These are phyloP conservation scores for Stachybotrys elegans DNA, from an alignment of 2,329 filamentous ascomycete species.

Conservation along the genomic window DNA sequence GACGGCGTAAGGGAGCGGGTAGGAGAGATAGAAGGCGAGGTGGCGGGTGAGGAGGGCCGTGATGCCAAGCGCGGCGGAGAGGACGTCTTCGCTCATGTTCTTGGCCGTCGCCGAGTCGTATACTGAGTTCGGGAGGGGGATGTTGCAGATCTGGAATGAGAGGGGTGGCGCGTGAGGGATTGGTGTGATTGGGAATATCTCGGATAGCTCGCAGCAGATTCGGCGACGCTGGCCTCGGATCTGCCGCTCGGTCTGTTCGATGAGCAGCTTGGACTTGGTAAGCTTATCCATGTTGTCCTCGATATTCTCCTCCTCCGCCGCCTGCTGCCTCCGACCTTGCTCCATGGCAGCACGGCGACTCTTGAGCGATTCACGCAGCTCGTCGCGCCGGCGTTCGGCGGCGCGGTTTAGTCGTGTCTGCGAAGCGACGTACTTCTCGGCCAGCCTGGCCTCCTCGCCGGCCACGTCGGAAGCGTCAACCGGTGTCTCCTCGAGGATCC, in stretches of 20 bases:
- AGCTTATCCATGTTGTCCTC: constrained; percentile 56
- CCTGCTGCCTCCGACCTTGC: constrained; percentile 55
- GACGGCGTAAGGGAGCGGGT: constrained; percentile 77
- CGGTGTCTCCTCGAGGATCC: constrained; percentile 39
- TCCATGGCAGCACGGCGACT: constrained; percentile 64
- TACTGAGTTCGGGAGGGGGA: constrained; percentile 74
- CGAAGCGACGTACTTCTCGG: constrained; percentile 49
- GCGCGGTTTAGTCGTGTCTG: constrained; percentile 63
- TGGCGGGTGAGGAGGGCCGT: constrained; percentile 70
- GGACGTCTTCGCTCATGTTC: constrained; percentile 58
- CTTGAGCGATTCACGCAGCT: constrained; percentile 62
- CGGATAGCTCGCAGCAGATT: constrained; percentile 75
- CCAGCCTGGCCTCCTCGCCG: constrained; percentile 42
- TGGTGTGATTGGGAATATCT: constrained; percentile 77
- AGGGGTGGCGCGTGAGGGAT: constrained; percentile 53
- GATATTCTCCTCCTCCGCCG: constrained; percentile 55
- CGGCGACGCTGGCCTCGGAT: constrained; percentile 84
- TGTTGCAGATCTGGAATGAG: constrained; percentile 75
- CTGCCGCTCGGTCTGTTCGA: constrained; percentile 55
- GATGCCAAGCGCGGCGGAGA: constrained; percentile 78
- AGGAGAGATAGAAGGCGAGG: constrained; percentile 75
- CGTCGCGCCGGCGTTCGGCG: constrained; percentile 57
- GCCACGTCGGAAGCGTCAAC: constrained; percentile 41
- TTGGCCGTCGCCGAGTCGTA: constrained; percentile 51
- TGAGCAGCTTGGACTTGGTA: constrained; percentile 45